A percentile compares a stretch with the other conserved stretches of the same genome.
Evolutionary conservation across 306 rosid genomes (phyloP).

Genomic region (Fragaria iinumae): DNA sequence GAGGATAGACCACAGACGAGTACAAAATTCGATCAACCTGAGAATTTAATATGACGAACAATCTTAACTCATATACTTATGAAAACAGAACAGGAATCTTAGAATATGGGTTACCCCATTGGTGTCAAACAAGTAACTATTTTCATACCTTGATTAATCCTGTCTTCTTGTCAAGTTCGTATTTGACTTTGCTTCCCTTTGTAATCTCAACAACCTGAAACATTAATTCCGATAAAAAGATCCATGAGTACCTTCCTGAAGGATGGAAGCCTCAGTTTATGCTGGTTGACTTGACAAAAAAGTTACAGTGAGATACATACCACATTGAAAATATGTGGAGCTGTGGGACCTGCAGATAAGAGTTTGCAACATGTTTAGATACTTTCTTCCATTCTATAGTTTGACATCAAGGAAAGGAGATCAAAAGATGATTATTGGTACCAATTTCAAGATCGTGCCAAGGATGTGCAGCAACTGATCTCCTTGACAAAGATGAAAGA

Average conservation of each 20-base stretch:
- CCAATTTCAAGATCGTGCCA: constrained; percentile 99
- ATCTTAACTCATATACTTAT: not conserved
- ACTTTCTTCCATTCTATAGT: not conserved
- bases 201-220: constrained; percentile 88
- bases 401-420: not conserved
- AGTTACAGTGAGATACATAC: constrained; percentile 45
- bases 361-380: constrained; percentile 29
- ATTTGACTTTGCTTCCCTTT: constrained; percentile 96
- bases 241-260: constrained; percentile 17
- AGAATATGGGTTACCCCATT: not conserved
- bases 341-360: constrained; percentile 71
- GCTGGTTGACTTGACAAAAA: constrained; percentile 7
- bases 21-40: constrained; percentile 95
- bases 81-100: not conserved
- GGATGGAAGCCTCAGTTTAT: not conserved
- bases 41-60: constrained; percentile 27
- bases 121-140: not conserved
- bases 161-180: constrained; percentile 95
- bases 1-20: constrained; percentile 96
- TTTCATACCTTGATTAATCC: constrained; percentile 79
- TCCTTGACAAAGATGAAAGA: constrained; percentile 89
- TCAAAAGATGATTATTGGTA: constrained; percentile 18
- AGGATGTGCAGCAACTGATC: constrained; percentile 98
- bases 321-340: constrained; percentile 72
- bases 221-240: constrained; percentile 27